A percentile compares a stretch with the other conserved stretches of the same genome.
Evolutionary conservation across 2,329 filamentous ascomycete genomes (phyloP).

Genomic region (Ophiostoma sp.): DNA sequence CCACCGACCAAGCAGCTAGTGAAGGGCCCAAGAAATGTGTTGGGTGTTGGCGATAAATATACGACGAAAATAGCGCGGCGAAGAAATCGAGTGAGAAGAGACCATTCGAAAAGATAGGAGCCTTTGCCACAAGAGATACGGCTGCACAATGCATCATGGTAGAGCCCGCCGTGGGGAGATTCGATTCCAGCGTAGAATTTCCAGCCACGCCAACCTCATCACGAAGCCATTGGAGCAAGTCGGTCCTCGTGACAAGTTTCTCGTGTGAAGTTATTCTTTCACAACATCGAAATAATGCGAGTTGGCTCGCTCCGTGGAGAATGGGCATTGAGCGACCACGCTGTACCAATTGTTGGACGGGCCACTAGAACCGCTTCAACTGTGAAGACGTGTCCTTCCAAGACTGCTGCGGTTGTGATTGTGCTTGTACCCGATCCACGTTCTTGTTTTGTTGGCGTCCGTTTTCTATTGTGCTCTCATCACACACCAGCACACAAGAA

Average conservation of each 20-base stretch:
- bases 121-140: too few species aligned
- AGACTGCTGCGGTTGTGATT: background rate
- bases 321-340: background rate
- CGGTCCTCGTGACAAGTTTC: too few species aligned
- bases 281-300: too few species aligned
- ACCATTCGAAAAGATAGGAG: too few species aligned
- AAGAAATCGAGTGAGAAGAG: too few species aligned
- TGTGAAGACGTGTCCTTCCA: background rate
- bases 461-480: background rate
- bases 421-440: background rate
- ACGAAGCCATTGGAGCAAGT: too few species aligned
- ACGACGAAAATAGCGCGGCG: background rate
- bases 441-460: background rate
- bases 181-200: too few species aligned
- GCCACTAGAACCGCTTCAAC: background rate
- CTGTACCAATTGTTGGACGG: background rate
- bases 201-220: too few species aligned
- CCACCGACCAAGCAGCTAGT: background rate
- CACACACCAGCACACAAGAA: background rate
- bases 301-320: slow-evolving; percentile 4
- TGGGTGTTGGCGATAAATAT: background rate
- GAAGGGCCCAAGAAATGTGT: background rate
- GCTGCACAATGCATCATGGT: too few species aligned
- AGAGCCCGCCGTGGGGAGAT: too few species aligned
- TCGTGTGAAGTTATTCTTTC: too few species aligned